Evolutionary conservation across 495 filamentous ascomycete genomes (phyloP).

Genomic region (Darksidea phi): DNA sequence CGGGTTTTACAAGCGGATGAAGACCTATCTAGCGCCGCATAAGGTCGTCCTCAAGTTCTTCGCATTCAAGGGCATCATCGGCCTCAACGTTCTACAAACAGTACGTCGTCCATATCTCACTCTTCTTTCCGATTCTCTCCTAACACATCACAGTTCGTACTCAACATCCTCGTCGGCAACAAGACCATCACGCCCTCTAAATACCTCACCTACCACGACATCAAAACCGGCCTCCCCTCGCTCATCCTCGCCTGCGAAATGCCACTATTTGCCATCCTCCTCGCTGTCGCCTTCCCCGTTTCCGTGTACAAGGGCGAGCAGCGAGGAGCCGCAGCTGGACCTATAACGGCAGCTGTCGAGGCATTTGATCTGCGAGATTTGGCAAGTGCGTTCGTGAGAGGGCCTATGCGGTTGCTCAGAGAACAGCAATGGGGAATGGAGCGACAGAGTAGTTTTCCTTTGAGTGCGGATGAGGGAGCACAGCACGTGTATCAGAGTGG

Average conservation of each 20-base stretch:
- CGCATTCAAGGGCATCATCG: slow-evolving; percentile 39
- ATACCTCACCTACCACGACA: slow-evolving; percentile 25
- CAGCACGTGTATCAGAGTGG: background rate
- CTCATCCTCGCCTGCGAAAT: slow-evolving; percentile 30
- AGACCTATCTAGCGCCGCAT: slow-evolving; percentile 15
- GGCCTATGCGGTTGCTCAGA: slow-evolving; percentile 27
- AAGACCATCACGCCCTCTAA: slow-evolving; percentile 23
- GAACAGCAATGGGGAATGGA: slow-evolving; percentile 19
- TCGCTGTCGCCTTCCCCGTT: slow-evolving; percentile 17
- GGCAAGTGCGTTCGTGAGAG: slow-evolving; percentile 20
- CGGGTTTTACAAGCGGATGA: slow-evolving; percentile 34
- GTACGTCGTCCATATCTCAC: slow-evolving; percentile 14
- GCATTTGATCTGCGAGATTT: slow-evolving; percentile 27
- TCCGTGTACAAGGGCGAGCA: slow-evolving; percentile 13
- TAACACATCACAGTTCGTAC: slow-evolving; percentile 24
- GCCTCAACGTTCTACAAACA: slow-evolving; percentile 36
- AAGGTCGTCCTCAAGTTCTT: slow-evolving; percentile 34
- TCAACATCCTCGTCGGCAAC: slow-evolving; percentile 27
- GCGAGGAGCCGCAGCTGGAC: background rate
- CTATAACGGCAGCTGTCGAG: slow-evolving; percentile 8
- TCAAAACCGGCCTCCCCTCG: slow-evolving; percentile 17
- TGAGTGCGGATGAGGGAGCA: background rate
- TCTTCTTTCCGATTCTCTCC: background rate
- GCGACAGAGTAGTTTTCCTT: slow-evolving; percentile 12
- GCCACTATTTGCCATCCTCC: slow-evolving; percentile 26